Evolutionary conservation across 73 alveolate species (phyloP), one percentile per base, ranked within the genome.

Genomic region (Paramecium caudatum): DNA sequence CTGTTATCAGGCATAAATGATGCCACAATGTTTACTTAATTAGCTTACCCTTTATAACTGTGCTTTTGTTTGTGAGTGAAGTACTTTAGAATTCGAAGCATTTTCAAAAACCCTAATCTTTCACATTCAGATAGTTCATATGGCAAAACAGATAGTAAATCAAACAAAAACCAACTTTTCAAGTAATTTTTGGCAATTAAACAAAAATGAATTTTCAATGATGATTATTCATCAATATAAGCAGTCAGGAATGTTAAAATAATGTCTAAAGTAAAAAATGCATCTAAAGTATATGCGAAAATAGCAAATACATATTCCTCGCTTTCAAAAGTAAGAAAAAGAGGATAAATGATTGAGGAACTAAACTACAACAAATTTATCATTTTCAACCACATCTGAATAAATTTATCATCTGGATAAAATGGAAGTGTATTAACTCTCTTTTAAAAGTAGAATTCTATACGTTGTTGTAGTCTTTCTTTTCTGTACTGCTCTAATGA

Each of bases 351-450:
- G 0, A 65, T 65, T 7, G 33, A 65, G 0, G 50, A 65, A 10
- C 47, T 16, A 65, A 65, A 65, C 34, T 30, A 33, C 83, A 65
- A 17, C 13, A 74, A 25, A 5, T 16, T 41, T 27, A 74, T 21
- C 8, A 41, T 5, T 15, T 74, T 41, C 88, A 27, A 41, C 88
- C 88, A 74, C 8, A 36, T 9, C 9, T 36, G 17, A 39, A 74
- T 37, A 39, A 74, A 74, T 9, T 30, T 36, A 74, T 74, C 88
- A 23, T 74, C 88, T 27, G 88, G 88, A 41, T 74, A 74, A 39
- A 74, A 74, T 41, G 88, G 88, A 39, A 74, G 21, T 30, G 32
- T 41, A 15, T 30, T 19, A 6, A 12, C 17, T 74, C 88, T 74
- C 32, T 21, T 41, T 45, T 27, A 17, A 16, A 39, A 27, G 19